A percentile compares a stretch with the other conserved stretches of the same genome.
These are phyloP conservation scores for Nothomitra cinnamomea DNA, from an alignment of 2,329 filamentous ascomycete species.

Conservation along the genomic window DNA sequence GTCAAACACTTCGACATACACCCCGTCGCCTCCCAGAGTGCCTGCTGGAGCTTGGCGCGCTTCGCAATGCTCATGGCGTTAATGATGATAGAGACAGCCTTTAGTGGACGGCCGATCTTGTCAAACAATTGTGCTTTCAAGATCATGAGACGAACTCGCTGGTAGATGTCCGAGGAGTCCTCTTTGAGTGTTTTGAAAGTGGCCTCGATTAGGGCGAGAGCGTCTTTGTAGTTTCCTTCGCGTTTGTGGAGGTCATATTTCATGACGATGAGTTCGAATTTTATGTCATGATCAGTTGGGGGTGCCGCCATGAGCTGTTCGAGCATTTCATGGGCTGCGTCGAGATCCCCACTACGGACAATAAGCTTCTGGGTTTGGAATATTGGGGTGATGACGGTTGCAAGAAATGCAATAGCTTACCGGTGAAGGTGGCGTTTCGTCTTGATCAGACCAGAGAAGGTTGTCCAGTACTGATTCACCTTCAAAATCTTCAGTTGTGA, in stretches of 20 bases:
- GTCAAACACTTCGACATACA: constrained; percentile 52
- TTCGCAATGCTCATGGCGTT: constrained; percentile 59
- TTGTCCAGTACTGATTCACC: constrained; percentile 54
- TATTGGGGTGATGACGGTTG: constrained; percentile 1
- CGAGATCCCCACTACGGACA: constrained; percentile 34
- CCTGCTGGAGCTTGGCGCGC: constrained; percentile 47
- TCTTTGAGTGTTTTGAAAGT: constrained; percentile 33
- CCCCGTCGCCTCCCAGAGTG: constrained; percentile 56
- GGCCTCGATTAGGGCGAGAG: constrained; percentile 36
- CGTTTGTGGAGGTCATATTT: constrained; percentile 42
- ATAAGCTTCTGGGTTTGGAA: constrained; percentile 4
- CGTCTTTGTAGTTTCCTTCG: constrained; percentile 32
- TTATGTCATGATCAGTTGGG: constrained; percentile 39
- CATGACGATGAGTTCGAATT: constrained; percentile 39
- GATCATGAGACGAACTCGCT: constrained; percentile 54
- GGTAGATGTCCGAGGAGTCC: constrained; percentile 43
- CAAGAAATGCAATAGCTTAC: constrained; percentile 13
- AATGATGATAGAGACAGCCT: constrained; percentile 60
- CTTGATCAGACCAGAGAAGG: constrained; percentile 49
- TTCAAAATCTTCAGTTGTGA: constrained; percentile 56
- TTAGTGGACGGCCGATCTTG: constrained; percentile 49
- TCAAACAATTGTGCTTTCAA: constrained; percentile 56
- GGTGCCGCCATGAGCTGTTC: constrained; percentile 36
- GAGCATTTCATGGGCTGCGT: constrained; percentile 38
- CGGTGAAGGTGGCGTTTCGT: constrained; percentile 34